Conservation (phyloP, 345 rosid species). For the Ricinus communis region DNA sequence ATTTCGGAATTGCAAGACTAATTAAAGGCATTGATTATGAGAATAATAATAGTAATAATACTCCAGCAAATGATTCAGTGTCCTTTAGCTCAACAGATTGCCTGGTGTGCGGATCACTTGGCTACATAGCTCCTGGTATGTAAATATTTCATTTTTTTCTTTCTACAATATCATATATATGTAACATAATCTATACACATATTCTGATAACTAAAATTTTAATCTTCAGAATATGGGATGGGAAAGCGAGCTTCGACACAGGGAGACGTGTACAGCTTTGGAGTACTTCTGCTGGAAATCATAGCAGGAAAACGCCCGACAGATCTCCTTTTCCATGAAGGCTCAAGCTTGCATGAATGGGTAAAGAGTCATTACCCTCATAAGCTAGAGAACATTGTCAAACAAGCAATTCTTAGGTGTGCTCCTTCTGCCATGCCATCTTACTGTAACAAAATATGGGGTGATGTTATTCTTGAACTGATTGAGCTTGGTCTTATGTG, state of each 20-base stretch:
- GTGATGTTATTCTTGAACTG: slow-evolving; percentile 66
- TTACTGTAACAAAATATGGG: slow-evolving; percentile 38
- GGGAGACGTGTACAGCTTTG: slow-evolving; percentile 91
- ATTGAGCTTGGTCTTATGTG: slow-evolving; percentile 82
- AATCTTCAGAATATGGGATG: slow-evolving; percentile 85
- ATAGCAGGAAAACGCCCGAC: slow-evolving; percentile 72
- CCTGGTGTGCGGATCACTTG: slow-evolving; percentile 77
- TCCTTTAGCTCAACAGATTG: slow-evolving; percentile 74
- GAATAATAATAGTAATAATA: background rate
- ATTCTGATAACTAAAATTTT: too few relatives aligned
- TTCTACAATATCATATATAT: too few relatives aligned
- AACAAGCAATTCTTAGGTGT: slow-evolving; percentile 52
- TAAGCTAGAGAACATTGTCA: slow-evolving; percentile 55
- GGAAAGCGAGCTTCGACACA: slow-evolving; percentile 71
- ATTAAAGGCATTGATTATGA: slow-evolving; percentile 53
- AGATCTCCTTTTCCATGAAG: slow-evolving; percentile 51
- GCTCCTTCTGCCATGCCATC: slow-evolving; percentile 37
- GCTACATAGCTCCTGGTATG: slow-evolving; percentile 95
- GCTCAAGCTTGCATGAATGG: slow-evolving; percentile 77
- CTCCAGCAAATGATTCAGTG: slow-evolving; percentile 40
- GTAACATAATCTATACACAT: too few relatives aligned
- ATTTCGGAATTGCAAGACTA: slow-evolving; percentile 82
- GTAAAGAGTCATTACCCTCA: slow-evolving; percentile 67
- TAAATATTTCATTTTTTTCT: background rate
- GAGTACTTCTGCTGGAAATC: slow-evolving; percentile 76